These are phyloP conservation scores for Leucosporidium creatinivorum DNA, from an alignment of 768 basidiomycete genomes.

Conservation along the genomic window DNA sequence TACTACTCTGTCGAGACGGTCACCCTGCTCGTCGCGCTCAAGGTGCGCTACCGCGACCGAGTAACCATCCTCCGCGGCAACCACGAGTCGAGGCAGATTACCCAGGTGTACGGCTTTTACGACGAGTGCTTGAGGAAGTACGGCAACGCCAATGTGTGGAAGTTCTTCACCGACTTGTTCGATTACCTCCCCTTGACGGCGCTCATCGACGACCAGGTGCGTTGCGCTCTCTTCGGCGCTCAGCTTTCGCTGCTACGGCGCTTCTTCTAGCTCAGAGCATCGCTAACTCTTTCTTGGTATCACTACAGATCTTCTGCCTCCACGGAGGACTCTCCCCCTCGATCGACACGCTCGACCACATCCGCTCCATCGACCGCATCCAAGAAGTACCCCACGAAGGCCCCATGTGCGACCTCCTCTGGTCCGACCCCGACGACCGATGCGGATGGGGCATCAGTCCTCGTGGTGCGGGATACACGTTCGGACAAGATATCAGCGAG, in stretches of 20 bases:
- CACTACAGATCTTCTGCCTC: conserved; percentile 84
- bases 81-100: conserved; percentile 98
- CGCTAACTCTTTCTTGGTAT: neutral
- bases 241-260: conserved; percentile 13
- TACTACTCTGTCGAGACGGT: conserved; percentile 99
- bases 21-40: conserved; percentile 90
- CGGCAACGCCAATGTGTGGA: conserved; percentile 99
- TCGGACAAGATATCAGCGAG: conserved; percentile 97
- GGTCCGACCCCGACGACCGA: conserved; percentile 99
- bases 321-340: conserved; percentile 97
- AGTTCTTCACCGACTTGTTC: conserved; percentile 97
- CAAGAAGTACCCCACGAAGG: conserved; percentile 99
- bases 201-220: conserved; percentile 95
- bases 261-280: neutral
- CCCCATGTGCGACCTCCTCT: conserved; percentile 98
- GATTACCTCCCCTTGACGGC: conserved; percentile 96
- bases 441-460: conserved; percentile 99
- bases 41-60: conserved; percentile 94
- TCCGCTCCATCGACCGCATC: conserved; percentile 95
- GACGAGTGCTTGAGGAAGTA: conserved; percentile 99
- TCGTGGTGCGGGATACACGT: conserved; percentile 96
- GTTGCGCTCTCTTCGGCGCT: conserved; percentile 42
- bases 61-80: conserved; percentile 97
- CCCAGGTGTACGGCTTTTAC: conserved; percentile 99
- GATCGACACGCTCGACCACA: conserved; percentile 98